phyloP scores from a whole-genome alignment of 306 rosid genomes.

The Hippophae gyantsensis region DNA sequence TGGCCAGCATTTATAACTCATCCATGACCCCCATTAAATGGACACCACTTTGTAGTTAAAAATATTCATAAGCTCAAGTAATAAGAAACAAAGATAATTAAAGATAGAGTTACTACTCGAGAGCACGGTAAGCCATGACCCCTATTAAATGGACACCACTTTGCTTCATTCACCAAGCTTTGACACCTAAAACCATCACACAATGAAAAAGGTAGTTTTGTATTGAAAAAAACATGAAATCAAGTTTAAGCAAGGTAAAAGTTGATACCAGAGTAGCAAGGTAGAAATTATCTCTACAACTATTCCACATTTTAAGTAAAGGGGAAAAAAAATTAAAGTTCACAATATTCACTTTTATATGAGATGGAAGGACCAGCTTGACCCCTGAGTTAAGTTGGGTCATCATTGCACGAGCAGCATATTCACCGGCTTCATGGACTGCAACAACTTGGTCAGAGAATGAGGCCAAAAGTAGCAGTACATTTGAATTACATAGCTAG shows the following conservation, averaged over 20 bases:
- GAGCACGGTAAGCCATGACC: constrained; percentile 99
- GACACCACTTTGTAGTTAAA: too few relatives aligned
- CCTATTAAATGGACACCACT: constrained; percentile 95
- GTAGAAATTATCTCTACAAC: not conserved
- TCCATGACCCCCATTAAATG: too few relatives aligned
- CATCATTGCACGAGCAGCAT: constrained; percentile 99
- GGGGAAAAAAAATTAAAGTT: not conserved
- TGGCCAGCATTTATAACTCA: too few relatives aligned
- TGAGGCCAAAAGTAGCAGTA: constrained; percentile 79
- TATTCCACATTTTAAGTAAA: not conserved
- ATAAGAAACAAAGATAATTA: too few relatives aligned
- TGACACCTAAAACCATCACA: constrained; percentile 78
- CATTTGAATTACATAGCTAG: constrained; percentile 90
- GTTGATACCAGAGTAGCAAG: not conserved
- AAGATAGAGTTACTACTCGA: constrained; percentile 37
- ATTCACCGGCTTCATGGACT: constrained; percentile 89
- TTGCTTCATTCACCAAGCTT: constrained; percentile 98
- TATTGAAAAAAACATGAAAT: not conserved
- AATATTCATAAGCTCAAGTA: too few relatives aligned
- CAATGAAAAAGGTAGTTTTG: not conserved
- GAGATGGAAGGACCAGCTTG: constrained; percentile 98
- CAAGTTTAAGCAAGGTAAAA: not conserved
- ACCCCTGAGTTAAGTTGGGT: constrained; percentile 96
- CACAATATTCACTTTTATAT: constrained; percentile 55
- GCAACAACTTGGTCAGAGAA: constrained; percentile 97